A percentile compares a stretch with the other conserved stretches of the same genome.
These are phyloP conservation scores for Candida cerambycidarum DNA, from an alignment of 805 yeast species.

Conservation along the genomic window DNA sequence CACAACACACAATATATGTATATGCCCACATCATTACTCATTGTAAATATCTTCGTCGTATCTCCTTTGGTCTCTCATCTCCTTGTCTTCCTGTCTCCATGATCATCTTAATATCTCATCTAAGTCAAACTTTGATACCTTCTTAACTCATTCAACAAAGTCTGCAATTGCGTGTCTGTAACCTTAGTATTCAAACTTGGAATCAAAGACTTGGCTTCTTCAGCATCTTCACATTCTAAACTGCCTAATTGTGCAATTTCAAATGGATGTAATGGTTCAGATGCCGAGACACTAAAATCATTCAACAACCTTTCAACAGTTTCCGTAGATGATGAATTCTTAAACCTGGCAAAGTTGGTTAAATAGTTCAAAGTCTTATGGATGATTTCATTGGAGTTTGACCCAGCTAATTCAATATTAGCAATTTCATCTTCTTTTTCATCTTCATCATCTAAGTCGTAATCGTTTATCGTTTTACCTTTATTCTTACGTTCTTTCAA, in stretches of 20 bases:
- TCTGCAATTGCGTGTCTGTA: constrained; percentile 82
- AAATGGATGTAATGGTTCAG: constrained; percentile 78
- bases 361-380: constrained; percentile 89
- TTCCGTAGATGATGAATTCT: constrained; percentile 87
- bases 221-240: constrained; percentile 92
- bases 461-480: constrained; percentile 30
- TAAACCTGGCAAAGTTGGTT: constrained; percentile 82
- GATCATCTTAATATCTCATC: too few relatives aligned
- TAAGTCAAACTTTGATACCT: constrained; percentile 46
- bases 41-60: not conserved
- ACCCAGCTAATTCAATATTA: constrained; percentile 54
- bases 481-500: constrained; percentile 58
- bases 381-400: constrained; percentile 81
- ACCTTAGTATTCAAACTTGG: constrained; percentile 84
- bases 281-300: constrained; percentile 55
- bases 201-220: constrained; percentile 91
- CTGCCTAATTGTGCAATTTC: constrained; percentile 92
- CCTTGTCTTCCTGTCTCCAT: too few relatives aligned
- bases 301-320: constrained; percentile 88
- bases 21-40: not conserved
- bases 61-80: too few relatives aligned
- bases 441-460: constrained; percentile 30
- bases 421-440: constrained; percentile 46
- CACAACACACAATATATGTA: not conserved
- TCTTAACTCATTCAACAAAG: constrained; percentile 82